A percentile compares a stretch with the other conserved stretches of the same genome.
Conservation (phyloP, 1,284 basidiomycete species). For the Austroboletus novae-zelandiae region DNA sequence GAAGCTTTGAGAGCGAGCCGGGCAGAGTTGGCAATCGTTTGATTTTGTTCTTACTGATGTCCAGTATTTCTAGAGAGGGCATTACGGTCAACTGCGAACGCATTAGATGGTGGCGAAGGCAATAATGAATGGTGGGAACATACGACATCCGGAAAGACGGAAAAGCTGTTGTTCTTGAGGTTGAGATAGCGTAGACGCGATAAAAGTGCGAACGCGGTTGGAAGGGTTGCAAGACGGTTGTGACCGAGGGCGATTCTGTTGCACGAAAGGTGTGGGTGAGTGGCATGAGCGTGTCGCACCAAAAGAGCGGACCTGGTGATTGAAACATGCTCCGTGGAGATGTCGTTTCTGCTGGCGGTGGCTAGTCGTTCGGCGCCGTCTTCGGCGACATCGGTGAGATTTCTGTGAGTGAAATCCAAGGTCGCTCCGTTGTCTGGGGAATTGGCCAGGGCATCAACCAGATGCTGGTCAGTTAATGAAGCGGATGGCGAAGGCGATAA, state of each 20-base stretch:
- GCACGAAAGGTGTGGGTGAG: slow-evolving; percentile 8
- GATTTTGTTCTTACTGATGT: slow-evolving; percentile 93
- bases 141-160: slow-evolving; percentile 85
- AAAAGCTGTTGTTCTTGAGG: slow-evolving; percentile 85
- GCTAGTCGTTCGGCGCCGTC: slow-evolving; percentile 75
- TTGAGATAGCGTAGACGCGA: slow-evolving; percentile 88
- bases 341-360: slow-evolving; percentile 50
- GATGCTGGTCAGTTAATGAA: slow-evolving; percentile 53
- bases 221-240: slow-evolving; percentile 81
- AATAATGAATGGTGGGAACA: slow-evolving; percentile 33
- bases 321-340: slow-evolving; percentile 49
- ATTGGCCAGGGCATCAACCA: slow-evolving; percentile 62
- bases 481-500: slow-evolving; percentile 36
- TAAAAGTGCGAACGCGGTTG: slow-evolving; percentile 75
- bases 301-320: slow-evolving; percentile 64
- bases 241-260: slow-evolving; percentile 82
- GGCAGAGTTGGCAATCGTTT: slow-evolving; percentile 76
- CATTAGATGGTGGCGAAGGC: slow-evolving; percentile 10
- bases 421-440: slow-evolving; percentile 80
- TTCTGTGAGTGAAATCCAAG: slow-evolving; percentile 77
- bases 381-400: slow-evolving; percentile 72
- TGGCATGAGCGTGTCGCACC: slow-evolving; percentile 4
- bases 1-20: slow-evolving; percentile 77
- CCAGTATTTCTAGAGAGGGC: slow-evolving; percentile 89
- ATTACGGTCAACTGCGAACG: slow-evolving; percentile 74